phyloP scores from a whole-genome alignment of 768 basidiomycete species.

The Lactarius akahatsu region DNA sequence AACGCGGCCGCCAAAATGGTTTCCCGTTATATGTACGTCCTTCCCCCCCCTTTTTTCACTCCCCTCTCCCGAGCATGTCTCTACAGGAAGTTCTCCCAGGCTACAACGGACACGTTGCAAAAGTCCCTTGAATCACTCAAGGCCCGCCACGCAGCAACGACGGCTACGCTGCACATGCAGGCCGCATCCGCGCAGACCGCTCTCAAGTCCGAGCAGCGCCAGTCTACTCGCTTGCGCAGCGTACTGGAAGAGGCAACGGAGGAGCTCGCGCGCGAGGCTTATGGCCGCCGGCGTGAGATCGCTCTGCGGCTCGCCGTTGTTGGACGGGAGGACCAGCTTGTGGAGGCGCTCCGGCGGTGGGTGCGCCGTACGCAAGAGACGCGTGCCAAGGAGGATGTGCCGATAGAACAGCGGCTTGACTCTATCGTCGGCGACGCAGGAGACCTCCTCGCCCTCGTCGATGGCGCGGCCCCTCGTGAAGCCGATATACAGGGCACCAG shows the following conservation, averaged over 20 bases:
- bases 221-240: conserved; percentile 50
- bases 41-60: neutral
- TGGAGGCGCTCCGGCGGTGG: conserved; percentile 58
- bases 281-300: conserved; percentile 71
- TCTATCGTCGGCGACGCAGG: conserved; percentile 20
- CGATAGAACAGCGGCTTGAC: conserved; percentile 16
- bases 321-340: conserved; percentile 60
- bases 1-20: conserved; percentile 81
- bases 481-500: conserved; percentile 34
- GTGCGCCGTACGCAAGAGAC: conserved; percentile 50
- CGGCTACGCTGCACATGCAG: conserved; percentile 54
- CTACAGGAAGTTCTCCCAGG: conserved; percentile 79
- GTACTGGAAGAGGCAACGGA: conserved; percentile 70
- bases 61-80: neutral
- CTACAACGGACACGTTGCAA: conserved; percentile 65
- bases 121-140: conserved; percentile 56
- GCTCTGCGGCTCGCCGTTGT: conserved; percentile 60
- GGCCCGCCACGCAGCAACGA: conserved; percentile 59
- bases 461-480: conserved; percentile 31
- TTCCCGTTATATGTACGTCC: conserved; percentile 74
- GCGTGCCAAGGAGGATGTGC: conserved; percentile 29
- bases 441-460: conserved; percentile 34
- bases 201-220: conserved; percentile 45
- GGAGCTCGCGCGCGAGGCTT: conserved; percentile 67
- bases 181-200: conserved; percentile 45